A percentile compares a stretch with the other conserved stretches of the same genome.
Conservation (phyloP, 2,329 filamentous ascomycete species). For the Monilinia polystroma region DNA sequence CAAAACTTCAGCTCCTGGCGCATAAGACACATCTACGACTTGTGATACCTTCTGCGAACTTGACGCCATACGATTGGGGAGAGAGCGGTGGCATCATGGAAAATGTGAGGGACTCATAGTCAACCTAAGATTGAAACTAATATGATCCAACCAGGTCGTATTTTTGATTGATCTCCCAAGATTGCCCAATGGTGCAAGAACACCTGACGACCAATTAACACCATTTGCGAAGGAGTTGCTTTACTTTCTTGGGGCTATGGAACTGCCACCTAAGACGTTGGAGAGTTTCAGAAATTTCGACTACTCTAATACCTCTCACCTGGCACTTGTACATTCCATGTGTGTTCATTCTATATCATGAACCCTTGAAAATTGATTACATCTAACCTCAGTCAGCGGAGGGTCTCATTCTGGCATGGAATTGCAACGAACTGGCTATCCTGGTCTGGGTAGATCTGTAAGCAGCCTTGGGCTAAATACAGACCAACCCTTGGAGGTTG, state of each 20-base stretch:
- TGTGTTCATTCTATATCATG: conserved; percentile 45
- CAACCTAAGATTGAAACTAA: conserved; percentile 4
- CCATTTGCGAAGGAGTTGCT: conserved; percentile 68
- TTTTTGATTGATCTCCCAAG: conserved; percentile 65
- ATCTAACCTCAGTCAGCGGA: conserved; percentile 45
- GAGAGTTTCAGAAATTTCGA: conserved; percentile 75
- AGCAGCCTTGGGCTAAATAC: conserved; percentile 60
- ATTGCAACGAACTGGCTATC: conserved; percentile 64
- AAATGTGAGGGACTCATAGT: conserved; percentile 56
- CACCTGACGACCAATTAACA: conserved; percentile 40
- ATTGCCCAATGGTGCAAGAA: conserved; percentile 33
- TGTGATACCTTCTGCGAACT: conserved; percentile 83
- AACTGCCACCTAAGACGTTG: conserved; percentile 62
- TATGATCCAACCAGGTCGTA: conserved; percentile 12
- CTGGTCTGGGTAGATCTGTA: conserved; percentile 69
- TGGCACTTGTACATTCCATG: conserved; percentile 86
- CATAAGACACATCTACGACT: conserved; percentile 71
- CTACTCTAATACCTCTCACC: conserved; percentile 67
- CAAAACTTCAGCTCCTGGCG: conserved; percentile 89
- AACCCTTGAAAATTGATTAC: not conserved
- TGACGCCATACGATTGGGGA: conserved; percentile 77
- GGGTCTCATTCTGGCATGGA: conserved; percentile 53
- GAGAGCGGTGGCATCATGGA: conserved; percentile 71
- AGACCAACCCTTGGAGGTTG: conserved; percentile 59
- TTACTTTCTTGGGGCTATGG: conserved; percentile 28